phyloP scores from a whole-genome alignment of 2,329 filamentous ascomycete species.

The Pseudogymnoascus sp. region DNA sequence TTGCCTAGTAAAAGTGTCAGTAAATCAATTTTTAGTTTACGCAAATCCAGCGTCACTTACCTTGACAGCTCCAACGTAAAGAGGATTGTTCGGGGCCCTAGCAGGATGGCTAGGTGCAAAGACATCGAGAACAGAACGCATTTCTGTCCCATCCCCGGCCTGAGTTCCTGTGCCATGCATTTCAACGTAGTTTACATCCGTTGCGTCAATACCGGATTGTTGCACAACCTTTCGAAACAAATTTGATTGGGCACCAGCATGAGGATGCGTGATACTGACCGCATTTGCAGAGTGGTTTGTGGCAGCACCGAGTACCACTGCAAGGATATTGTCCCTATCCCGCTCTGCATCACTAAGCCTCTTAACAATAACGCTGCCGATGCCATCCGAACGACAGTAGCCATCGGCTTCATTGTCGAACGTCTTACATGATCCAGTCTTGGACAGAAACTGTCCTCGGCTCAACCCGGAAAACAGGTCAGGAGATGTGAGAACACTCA shows the following conservation, averaged over 20 bases:
- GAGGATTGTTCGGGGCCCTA: slow-evolving; percentile 21
- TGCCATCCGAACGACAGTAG: slow-evolving; percentile 42
- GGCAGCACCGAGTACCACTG: slow-evolving; percentile 55
- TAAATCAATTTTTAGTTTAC: too few species aligned
- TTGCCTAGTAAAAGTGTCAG: slow-evolving; percentile 29
- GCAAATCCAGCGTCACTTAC: slow-evolving; percentile 16
- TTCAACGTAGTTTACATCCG: slow-evolving; percentile 8
- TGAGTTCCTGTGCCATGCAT: slow-evolving; percentile 13
- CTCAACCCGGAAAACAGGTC: slow-evolving; percentile 23
- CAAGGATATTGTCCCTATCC: slow-evolving; percentile 39
- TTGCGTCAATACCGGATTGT: slow-evolving; percentile 63
- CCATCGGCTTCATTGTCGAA: slow-evolving; percentile 40
- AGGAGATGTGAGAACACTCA: not conserved
- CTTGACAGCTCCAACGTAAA: slow-evolving; percentile 53
- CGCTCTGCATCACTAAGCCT: slow-evolving; percentile 36
- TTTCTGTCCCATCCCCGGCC: slow-evolving; percentile 12
- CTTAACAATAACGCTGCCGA: slow-evolving; percentile 40
- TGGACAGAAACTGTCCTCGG: slow-evolving; percentile 9
- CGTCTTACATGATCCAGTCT: slow-evolving; percentile 34
- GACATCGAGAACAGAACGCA: slow-evolving; percentile 3
- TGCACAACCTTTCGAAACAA: slow-evolving; percentile 64
- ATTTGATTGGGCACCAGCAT: slow-evolving; percentile 64
- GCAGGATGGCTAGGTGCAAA: not conserved
- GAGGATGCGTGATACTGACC: slow-evolving; percentile 73
- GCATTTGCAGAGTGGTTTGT: slow-evolving; percentile 53